These are phyloP conservation scores for Coemansia nantahalensis DNA, from an alignment of 192 early-diverging fungal species.

Conservation along the genomic window DNA sequence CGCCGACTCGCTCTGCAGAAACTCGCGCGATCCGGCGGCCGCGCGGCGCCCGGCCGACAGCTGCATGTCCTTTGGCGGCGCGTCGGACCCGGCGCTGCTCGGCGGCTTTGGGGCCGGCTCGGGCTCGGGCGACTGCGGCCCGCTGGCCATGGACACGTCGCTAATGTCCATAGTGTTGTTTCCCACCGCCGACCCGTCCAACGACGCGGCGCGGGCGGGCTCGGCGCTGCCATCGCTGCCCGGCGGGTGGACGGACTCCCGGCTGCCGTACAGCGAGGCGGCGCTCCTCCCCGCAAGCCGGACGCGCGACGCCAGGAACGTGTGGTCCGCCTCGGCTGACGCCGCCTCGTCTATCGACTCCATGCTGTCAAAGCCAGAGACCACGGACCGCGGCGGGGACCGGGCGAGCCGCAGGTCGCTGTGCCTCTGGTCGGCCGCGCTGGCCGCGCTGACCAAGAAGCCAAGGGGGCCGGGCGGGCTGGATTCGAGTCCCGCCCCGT, in stretches of 20 bases:
- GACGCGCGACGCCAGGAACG: constrained; percentile 19
- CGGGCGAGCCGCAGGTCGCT: constrained; percentile 8
- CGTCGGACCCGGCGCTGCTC: too few relatives aligned
- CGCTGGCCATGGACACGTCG: constrained; percentile 49
- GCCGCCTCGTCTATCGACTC: constrained; percentile 18
- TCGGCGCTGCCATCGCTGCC: background rate
- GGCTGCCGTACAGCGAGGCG: background rate
- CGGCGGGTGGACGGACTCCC: background rate
- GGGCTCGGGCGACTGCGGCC: constrained; percentile 27
- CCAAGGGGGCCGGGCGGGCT: constrained; percentile 27
- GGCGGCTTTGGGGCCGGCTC: constrained; percentile 10
- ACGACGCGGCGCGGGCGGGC: background rate
- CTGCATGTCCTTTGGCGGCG: background rate
- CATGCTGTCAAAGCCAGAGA: constrained; percentile 13
- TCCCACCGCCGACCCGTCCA: constrained; percentile 4
- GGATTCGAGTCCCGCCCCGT: background rate
- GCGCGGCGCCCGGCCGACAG: background rate
- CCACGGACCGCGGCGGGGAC: constrained; percentile 15
- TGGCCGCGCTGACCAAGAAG: constrained; percentile 18
- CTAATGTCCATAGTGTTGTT: constrained; percentile 24
- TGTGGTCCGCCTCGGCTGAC: constrained; percentile 26
- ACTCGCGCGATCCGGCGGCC: background rate
- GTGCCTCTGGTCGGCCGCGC: constrained; percentile 11
- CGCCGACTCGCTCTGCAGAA: background rate
- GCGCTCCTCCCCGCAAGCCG: background rate